A percentile compares a stretch with the other conserved stretches of the same genome.
phyloP scores from a whole-genome alignment of 306 rosid species.

The Gleditsia sinensis region DNA sequence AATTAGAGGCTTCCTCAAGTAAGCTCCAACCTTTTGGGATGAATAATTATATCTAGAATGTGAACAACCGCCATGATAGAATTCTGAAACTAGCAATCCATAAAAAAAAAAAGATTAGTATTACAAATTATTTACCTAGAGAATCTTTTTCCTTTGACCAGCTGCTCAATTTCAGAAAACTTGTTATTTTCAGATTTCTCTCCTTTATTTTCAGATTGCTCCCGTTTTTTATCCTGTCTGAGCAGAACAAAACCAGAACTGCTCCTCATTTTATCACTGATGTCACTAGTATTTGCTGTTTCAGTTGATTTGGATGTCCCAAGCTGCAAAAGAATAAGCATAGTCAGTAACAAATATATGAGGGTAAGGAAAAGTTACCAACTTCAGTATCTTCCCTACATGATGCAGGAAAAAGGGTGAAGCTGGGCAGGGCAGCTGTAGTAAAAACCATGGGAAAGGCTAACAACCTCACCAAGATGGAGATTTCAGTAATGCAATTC shows the following conservation, averaged over 20 bases:
- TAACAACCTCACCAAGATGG: neutral
- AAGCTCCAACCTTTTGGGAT: neutral
- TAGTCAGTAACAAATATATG: neutral
- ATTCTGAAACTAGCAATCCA: conserved; percentile 26
- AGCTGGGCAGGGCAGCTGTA: neutral
- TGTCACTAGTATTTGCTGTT: conserved; percentile 15
- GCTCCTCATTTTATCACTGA: conserved; percentile 21
- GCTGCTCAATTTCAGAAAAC: conserved; percentile 44
- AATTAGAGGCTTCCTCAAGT: neutral
- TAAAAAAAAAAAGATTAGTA: neutral
- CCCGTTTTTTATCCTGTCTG: conserved; percentile 27
- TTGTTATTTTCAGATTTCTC: conserved; percentile 32
- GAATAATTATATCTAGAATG: conserved; percentile 21
- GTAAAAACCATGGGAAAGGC: neutral
- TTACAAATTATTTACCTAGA: conserved; percentile 41
- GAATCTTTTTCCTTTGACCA: conserved; percentile 39
- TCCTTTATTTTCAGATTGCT: conserved; percentile 33
- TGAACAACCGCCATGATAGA: conserved; percentile 13
- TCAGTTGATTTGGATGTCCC: conserved; percentile 30
- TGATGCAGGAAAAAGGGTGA: neutral
- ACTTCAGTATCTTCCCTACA: conserved; percentile 14
- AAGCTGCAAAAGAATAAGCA: conserved; percentile 36
- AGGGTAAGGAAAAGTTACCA: neutral
- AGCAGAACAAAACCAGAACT: conserved; percentile 21
- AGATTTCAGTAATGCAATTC: conserved; percentile 11